phyloP scores from a whole-genome alignment of 345 rosid genomes.

The thale cress (Arabidopsis thaliana) region TAIR10.1 NC_003075.7:8972501-8973000 shows the following conservation, averaged over 20 bases:
- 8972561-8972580: no score
- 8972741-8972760: background rate
- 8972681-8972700: background rate
- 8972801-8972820: conserved; percentile 41
- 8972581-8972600: no score
- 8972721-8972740: background rate
- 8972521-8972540: no score
- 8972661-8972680: background rate
- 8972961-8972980: conserved; percentile 48
- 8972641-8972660: background rate
- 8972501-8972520: no score
- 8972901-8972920: conserved; percentile 45
- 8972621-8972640: background rate
- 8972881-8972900: conserved; percentile 36
- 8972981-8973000: conserved; percentile 7
- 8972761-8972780: background rate
- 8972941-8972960: conserved; percentile 37
- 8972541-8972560: no score
- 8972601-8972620: background rate
- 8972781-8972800: background rate
- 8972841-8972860: conserved; percentile 39
- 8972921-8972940: conserved; percentile 45
- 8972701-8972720: background rate
- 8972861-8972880: conserved; percentile 35
- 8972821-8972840: conserved; percentile 42